These are phyloP conservation scores for Glycine tomentella DNA, from an alignment of 306 rosid species.

Conservation along the genomic window DNA sequence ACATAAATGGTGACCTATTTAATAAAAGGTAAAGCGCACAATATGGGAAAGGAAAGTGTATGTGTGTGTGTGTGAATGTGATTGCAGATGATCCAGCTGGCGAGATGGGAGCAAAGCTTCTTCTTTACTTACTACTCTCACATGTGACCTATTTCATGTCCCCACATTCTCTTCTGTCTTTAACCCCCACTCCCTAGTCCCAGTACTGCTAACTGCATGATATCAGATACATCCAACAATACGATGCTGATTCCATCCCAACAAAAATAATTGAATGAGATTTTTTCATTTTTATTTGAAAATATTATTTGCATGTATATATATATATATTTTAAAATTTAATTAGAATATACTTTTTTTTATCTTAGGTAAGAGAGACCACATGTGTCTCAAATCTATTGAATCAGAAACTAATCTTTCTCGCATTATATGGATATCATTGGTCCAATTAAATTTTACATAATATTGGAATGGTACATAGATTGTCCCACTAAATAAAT, in stretches of 20 bases:
- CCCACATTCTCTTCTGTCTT: conserved; percentile 1
- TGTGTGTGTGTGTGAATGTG: neutral
- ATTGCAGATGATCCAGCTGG: conserved; percentile 42
- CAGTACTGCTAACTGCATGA: conserved; percentile 3
- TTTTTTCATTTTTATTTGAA: neutral
- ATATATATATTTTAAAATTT: no score
- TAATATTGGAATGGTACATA: no score
- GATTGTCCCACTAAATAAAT: no score
- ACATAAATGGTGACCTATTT: conserved; percentile 20
- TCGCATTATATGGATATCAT: no score
- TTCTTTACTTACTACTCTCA: conserved; percentile 25
- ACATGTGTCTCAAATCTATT: no score
- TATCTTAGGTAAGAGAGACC: no score
- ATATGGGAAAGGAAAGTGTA: neutral
- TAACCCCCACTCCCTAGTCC: neutral
- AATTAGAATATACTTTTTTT: no score
- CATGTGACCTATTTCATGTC: conserved; percentile 22
- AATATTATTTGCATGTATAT: no score
- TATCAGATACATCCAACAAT: conserved; percentile 10
- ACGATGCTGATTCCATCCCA: neutral
- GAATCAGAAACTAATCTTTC: no score
- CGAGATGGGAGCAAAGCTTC: conserved; percentile 31
- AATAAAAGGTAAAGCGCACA: conserved; percentile 4
- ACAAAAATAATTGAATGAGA: neutral
- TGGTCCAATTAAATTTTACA: no score